phyloP scores from a whole-genome alignment of 768 basidiomycete genomes.

The Lentinula sp. region DNA sequence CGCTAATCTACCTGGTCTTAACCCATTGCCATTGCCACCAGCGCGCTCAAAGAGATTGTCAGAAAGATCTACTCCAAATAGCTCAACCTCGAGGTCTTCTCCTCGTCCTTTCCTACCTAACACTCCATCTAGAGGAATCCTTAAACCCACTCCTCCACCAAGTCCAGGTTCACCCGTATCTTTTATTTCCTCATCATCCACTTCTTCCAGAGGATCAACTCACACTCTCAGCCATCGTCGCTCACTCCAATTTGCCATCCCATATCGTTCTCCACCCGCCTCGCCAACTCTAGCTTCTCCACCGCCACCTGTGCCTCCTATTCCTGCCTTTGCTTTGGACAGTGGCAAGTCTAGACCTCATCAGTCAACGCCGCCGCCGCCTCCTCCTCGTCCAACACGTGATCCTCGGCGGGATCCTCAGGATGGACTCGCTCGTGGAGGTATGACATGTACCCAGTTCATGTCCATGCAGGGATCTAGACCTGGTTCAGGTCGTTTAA shows the following conservation, averaged over 20 bases:
- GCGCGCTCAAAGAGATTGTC: neutral
- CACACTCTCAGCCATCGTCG: conserved; percentile 20
- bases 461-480: neutral
- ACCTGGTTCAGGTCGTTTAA: neutral
- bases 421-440: neutral
- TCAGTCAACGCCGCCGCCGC: neutral
- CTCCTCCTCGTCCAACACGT: neutral
- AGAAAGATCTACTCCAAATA: neutral
- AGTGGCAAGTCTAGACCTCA: conserved; percentile 26
- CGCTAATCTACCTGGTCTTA: neutral
- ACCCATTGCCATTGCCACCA: neutral
- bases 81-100: neutral
- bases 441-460: neutral
- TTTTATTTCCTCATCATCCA: neutral
- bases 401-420: neutral
- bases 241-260: conserved; percentile 28
- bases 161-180: neutral
- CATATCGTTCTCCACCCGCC: conserved; percentile 46
- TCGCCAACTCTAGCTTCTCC: conserved; percentile 34
- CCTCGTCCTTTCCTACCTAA: neutral
- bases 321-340: conserved; percentile 39
- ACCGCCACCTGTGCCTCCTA: conserved; percentile 51
- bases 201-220: neutral
- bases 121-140: neutral
- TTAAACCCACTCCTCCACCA: conserved; percentile 2